Percentiles rank a stretch among this genome's conserved stretches.
Conservation (phyloP, 208 protist species). For the Trichomonas gallinae region DNA sequence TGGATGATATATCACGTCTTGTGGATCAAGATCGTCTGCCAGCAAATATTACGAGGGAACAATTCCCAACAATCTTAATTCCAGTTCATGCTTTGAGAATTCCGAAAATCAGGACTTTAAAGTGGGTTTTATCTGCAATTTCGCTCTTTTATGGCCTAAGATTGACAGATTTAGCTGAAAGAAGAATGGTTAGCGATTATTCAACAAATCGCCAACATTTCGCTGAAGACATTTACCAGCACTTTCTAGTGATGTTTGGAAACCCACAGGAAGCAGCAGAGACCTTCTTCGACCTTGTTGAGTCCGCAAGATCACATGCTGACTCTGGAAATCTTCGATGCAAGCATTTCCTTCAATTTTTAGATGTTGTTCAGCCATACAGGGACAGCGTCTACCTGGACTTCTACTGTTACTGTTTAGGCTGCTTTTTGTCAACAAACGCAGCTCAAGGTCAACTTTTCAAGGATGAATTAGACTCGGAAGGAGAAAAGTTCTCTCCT, state of each 20-base stretch:
- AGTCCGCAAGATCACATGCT: not conserved
- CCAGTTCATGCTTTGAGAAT: not conserved
- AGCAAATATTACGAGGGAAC: not conserved
- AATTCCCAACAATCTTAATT: not conserved
- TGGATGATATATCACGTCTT: not conserved
- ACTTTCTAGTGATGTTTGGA: not conserved
- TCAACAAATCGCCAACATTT: not conserved
- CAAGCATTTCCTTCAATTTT: not conserved
- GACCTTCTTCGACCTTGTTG: not conserved
- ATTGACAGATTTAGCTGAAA: not conserved
- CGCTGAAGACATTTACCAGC: not conserved
- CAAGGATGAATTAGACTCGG: not conserved
- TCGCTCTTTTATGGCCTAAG: not conserved
- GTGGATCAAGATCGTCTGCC: not conserved
- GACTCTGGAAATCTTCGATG: not conserved
- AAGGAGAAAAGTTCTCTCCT: not conserved
- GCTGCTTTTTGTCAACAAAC: not conserved
- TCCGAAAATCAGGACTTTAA: not conserved
- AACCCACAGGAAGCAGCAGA: not conserved
- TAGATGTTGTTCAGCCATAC: not conserved
- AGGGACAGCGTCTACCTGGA: not conserved
- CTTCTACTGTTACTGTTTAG: slow-evolving; percentile 6
- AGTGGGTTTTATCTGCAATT: not conserved
- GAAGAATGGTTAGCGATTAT: too few relatives aligned
- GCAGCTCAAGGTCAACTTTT: not conserved